Conservation (phyloP, 371 early-diverging fungal genomes). For the Syncephalastrum monosporum region DNA sequence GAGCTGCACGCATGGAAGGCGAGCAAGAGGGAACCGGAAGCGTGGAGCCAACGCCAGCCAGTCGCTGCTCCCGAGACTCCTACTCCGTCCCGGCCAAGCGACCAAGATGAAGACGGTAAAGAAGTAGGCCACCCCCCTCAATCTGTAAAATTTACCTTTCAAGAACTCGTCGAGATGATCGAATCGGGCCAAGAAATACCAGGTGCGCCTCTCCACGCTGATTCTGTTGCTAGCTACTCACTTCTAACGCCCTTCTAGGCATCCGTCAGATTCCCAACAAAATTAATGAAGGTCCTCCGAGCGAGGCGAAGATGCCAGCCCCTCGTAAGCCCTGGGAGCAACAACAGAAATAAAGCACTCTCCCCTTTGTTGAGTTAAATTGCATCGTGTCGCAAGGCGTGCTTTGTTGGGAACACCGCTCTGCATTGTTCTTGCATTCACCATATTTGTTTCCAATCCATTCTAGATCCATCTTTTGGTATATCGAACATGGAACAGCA, state of each 20-base stretch:
- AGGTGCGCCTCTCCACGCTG: slow-evolving; percentile 26
- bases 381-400: too few species aligned
- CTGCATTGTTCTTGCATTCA: background rate
- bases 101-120: background rate
- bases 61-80: too few species aligned
- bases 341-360: slow-evolving; percentile 1
- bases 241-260: slow-evolving; percentile 12
- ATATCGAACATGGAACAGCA: too few species aligned
- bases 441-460: background rate
- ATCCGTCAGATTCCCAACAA: slow-evolving; percentile 58
- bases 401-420: too few species aligned
- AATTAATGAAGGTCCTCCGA: slow-evolving; percentile 49
- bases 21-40: too few species aligned
- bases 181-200: slow-evolving; percentile 52
- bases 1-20: slow-evolving; percentile 21
- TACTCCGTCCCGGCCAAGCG: background rate
- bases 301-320: slow-evolving; percentile 38
- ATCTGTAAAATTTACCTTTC: slow-evolving; percentile 34
- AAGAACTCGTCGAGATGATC: slow-evolving; percentile 53
- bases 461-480: background rate
- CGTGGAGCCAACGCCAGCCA: too few species aligned
- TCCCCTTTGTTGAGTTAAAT: too few species aligned
- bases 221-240: background rate
- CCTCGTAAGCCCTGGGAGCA: slow-evolving; percentile 55
- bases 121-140: background rate